Evolutionary conservation across 805 yeast genomes (phyloP).

Genomic region (Yamadazyma takamatsuzukensis): DNA sequence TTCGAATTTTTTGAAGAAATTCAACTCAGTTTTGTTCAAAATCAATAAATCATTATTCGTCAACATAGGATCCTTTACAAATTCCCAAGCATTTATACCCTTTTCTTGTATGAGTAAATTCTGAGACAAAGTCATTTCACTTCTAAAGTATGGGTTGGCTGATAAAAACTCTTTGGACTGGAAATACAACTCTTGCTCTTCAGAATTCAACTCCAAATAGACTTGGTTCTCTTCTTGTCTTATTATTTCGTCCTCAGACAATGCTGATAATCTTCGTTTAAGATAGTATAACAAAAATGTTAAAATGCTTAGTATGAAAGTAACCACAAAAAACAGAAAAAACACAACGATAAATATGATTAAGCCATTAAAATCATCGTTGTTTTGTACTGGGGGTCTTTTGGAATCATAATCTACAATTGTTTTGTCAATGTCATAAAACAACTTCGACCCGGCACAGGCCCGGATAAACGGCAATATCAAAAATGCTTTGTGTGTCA

Average conservation of each 20-base stretch:
- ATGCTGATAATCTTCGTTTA: slow-evolving; percentile 5
- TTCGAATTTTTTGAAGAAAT: slow-evolving; percentile 55
- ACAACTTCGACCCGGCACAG: neutral
- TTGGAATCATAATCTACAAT: neutral
- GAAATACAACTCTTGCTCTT: slow-evolving; percentile 66
- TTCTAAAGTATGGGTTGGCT: slow-evolving; percentile 32
- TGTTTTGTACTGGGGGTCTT: too few species aligned
- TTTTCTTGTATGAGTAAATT: slow-evolving; percentile 73
- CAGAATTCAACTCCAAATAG: slow-evolving; percentile 57
- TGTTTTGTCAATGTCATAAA: slow-evolving; percentile 1
- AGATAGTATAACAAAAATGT: slow-evolving; percentile 6
- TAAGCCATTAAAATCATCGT: too few species aligned
- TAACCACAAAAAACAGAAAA: slow-evolving; percentile 6
- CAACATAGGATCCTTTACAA: slow-evolving; percentile 54
- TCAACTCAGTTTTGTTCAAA: slow-evolving; percentile 60
- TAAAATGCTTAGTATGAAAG: slow-evolving; percentile 3
- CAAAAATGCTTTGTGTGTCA: too few species aligned
- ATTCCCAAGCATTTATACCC: slow-evolving; percentile 89
- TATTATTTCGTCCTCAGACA: slow-evolving; percentile 51
- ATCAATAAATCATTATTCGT: slow-evolving; percentile 58
- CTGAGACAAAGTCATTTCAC: slow-evolving; percentile 54
- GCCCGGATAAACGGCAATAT: neutral
- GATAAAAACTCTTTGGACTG: slow-evolving; percentile 53
- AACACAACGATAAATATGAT: slow-evolving; percentile 6
- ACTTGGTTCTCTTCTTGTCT: slow-evolving; percentile 58